These are phyloP conservation scores for Rhodotorula diobovata DNA, from an alignment of 768 basidiomycete genomes.

Conservation along the genomic window DNA sequence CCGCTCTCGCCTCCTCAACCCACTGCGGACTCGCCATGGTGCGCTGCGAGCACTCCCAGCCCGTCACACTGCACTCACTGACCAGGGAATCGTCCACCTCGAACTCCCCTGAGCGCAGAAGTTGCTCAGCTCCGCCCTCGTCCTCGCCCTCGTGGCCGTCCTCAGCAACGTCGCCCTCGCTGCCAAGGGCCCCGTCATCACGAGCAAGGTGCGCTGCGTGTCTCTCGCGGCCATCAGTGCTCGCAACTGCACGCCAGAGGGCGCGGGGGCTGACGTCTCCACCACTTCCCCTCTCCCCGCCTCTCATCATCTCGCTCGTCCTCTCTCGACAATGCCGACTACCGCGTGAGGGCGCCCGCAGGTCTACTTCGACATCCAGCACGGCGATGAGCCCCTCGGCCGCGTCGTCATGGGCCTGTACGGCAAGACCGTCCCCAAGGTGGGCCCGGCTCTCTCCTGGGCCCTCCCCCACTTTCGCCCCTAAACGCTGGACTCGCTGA, in stretches of 20 bases:
- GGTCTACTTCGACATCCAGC: constrained; percentile 52
- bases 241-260: too few species aligned
- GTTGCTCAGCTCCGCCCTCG: constrained; percentile 7
- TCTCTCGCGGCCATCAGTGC: not conserved
- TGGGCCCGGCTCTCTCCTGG: not conserved
- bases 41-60: too few species aligned
- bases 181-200: constrained; percentile 80
- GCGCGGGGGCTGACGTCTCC: not conserved
- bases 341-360: not conserved
- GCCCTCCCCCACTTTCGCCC: not conserved
- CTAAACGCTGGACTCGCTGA: not conserved
- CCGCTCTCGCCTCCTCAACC: too few species aligned
- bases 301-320: not conserved
- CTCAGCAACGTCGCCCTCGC: constrained; percentile 48
- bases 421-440: constrained; percentile 45
- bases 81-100: not conserved
- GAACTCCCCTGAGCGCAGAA: not conserved
- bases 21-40: too few species aligned
- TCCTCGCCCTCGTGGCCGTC: constrained; percentile 9
- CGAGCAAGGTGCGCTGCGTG: constrained; percentile 54
- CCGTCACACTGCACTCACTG: not conserved
- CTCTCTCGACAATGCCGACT: too few species aligned
- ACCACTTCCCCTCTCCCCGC: not conserved
- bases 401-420: constrained; percentile 72
- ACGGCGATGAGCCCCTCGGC: constrained; percentile 80